Evolutionary conservation across 257 asterid genomes (phyloP).

Genomic region (Handroanthus guayacan): DNA sequence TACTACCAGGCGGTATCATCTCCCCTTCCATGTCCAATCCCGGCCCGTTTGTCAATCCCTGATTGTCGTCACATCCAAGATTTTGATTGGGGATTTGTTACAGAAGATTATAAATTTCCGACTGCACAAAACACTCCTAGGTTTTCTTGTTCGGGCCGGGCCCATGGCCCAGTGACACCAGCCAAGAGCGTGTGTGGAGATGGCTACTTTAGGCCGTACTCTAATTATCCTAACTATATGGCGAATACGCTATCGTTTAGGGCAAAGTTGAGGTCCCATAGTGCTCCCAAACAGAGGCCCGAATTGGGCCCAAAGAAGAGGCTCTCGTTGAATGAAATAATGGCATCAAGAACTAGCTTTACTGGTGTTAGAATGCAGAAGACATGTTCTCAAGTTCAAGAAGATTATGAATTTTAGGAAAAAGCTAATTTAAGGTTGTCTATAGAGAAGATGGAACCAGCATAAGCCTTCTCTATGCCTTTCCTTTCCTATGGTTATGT

Average conservation of each 20-base stretch:
- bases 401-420: conserved; percentile 52
- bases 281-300: conserved; percentile 87
- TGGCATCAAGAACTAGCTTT: conserved; percentile 89
- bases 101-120: conserved; percentile 59
- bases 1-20: conserved; percentile 58
- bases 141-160: conserved; percentile 51
- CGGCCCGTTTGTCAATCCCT: conserved; percentile 69
- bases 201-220: conserved; percentile 59
- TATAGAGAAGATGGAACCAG: conserved; percentile 48
- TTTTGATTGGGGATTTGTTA: conserved; percentile 64
- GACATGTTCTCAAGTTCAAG: conserved; percentile 68
- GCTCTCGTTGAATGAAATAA: conserved; percentile 68
- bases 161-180: conserved; percentile 55
- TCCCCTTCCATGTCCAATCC: conserved; percentile 62
- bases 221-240: conserved; percentile 76
- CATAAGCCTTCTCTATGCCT: conserved; percentile 48
- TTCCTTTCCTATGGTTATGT: conserved; percentile 31
- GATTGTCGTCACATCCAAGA: conserved; percentile 62
- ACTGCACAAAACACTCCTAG: conserved; percentile 87
- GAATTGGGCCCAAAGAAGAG: conserved; percentile 63
- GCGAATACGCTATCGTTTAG: conserved; percentile 77
- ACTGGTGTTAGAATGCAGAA: conserved; percentile 87
- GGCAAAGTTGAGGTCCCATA: conserved; percentile 80
- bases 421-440: conserved; percentile 9
- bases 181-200: conserved; percentile 86